These are phyloP conservation scores for Clitopilus passeckerianus DNA, from an alignment of 768 basidiomycete species.

Conservation along the genomic window DNA sequence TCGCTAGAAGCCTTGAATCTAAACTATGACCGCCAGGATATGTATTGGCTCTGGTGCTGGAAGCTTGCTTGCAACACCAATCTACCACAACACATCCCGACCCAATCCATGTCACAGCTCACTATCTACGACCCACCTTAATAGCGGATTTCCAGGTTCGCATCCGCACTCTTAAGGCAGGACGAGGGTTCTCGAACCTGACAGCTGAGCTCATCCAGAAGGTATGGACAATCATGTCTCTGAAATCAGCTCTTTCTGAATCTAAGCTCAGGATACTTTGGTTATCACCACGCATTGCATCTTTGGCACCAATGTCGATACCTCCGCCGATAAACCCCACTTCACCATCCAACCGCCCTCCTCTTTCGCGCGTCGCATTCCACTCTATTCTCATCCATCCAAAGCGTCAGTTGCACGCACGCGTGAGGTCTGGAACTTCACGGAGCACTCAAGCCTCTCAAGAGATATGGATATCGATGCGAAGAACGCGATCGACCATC, in stretches of 20 bases:
- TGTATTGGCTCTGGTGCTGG: conserved; percentile 46
- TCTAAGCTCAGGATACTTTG: background rate
- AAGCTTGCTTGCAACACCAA: conserved; percentile 52
- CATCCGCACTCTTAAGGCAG: conserved; percentile 41
- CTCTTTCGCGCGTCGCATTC: conserved; percentile 54
- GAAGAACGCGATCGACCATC: conserved; percentile 31
- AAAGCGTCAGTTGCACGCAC: conserved; percentile 18
- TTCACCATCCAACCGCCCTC: conserved; percentile 41
- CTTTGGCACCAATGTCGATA: conserved; percentile 40
- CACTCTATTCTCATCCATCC: conserved; percentile 51
- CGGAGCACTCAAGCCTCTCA: conserved; percentile 27
- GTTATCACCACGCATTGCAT: conserved; percentile 51
- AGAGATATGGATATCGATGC: conserved; percentile 34
- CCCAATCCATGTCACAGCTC: conserved; percentile 55
- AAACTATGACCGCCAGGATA: conserved; percentile 37
- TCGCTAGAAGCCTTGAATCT: no score
- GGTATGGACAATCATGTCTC: conserved; percentile 22
- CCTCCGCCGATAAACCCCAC: conserved; percentile 17
- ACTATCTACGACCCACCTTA: conserved; percentile 46
- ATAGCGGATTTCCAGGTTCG: conserved; percentile 39
- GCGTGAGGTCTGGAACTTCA: conserved; percentile 28
- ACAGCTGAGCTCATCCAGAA: conserved; percentile 54
- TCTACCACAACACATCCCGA: conserved; percentile 39
- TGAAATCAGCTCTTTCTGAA: background rate
- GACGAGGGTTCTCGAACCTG: conserved; percentile 53